phyloP scores from a whole-genome alignment of 2,329 filamentous ascomycete species.

The Aspergillus piperis region DNA sequence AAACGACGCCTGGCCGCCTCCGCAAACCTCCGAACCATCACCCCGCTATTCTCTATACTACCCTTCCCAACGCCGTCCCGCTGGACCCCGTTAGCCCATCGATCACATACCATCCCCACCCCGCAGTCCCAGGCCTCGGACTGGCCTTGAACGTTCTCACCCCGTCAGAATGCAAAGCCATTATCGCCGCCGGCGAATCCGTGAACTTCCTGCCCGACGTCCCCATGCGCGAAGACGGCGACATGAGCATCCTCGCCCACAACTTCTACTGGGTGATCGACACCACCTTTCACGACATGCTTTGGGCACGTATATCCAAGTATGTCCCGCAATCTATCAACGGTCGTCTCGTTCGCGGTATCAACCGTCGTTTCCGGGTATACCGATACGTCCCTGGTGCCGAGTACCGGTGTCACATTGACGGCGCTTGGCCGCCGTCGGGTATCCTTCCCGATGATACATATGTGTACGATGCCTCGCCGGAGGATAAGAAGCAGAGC shows the following conservation, averaged over 20 bases:
- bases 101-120: constrained; percentile 61
- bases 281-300: constrained; percentile 60
- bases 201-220: constrained; percentile 69
- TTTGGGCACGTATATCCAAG: constrained; percentile 63
- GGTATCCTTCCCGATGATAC: constrained; percentile 59
- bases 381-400: constrained; percentile 73
- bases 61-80: constrained; percentile 57
- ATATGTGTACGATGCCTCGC: constrained; percentile 69
- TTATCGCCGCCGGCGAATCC: constrained; percentile 66
- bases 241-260: constrained; percentile 67
- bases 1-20: constrained; percentile 60
- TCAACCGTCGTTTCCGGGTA: constrained; percentile 70
- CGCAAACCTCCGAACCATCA: constrained; percentile 70
- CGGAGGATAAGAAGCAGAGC: constrained; percentile 60
- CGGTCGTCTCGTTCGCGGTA: constrained; percentile 60
- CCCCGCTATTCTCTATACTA: constrained; percentile 65
- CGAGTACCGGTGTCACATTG: constrained; percentile 70
- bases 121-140: constrained; percentile 62
- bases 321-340: constrained; percentile 59
- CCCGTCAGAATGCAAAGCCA: constrained; percentile 62
- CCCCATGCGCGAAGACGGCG: constrained; percentile 65
- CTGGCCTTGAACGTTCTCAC: constrained; percentile 64
- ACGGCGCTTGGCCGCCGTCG: constrained; percentile 73
- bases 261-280: constrained; percentile 75
- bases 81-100: constrained; percentile 49